Evolutionary conservation across 768 basidiomycete genomes (phyloP).

Genomic region (Collybiopsis confluens): DNA sequence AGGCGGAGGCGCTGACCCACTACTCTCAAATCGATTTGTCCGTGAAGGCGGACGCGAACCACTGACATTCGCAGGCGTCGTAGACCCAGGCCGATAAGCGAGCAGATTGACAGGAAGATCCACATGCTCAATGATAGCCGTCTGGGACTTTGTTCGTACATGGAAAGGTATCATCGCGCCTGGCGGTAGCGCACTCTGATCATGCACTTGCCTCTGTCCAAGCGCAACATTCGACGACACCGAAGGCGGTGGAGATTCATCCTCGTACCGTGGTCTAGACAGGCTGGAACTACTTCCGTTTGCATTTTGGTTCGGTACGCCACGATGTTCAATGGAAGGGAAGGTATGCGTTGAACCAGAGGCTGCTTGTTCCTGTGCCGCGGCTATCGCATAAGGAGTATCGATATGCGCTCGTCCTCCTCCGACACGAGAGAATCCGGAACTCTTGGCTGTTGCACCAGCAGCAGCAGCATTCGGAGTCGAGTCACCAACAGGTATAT

Average conservation of each 20-base stretch:
- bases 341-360: slow-evolving; percentile 61
- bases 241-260: slow-evolving; percentile 47
- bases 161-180: slow-evolving; percentile 68
- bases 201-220: slow-evolving; percentile 30
- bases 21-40: background rate
- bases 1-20: slow-evolving; percentile 4
- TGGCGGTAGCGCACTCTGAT: slow-evolving; percentile 36
- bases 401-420: slow-evolving; percentile 87
- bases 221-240: slow-evolving; percentile 43
- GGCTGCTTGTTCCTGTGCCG: background rate
- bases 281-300: slow-evolving; percentile 8
- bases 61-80: slow-evolving; percentile 12
- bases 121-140: slow-evolving; percentile 75
- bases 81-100: slow-evolving; percentile 9
- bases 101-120: slow-evolving; percentile 22
- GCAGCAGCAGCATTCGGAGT: slow-evolving; percentile 19
- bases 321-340: slow-evolving; percentile 54
- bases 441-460: slow-evolving; percentile 22
- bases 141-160: slow-evolving; percentile 75
- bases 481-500: slow-evolving; percentile 40
- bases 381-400: slow-evolving; percentile 76
- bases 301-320: background rate
- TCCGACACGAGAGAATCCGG: slow-evolving; percentile 83
- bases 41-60: slow-evolving; percentile 7
- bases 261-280: slow-evolving; percentile 19